Conservation (phyloP, 1,284 basidiomycete genomes). For the Heterobasidion parviporum region DNA sequence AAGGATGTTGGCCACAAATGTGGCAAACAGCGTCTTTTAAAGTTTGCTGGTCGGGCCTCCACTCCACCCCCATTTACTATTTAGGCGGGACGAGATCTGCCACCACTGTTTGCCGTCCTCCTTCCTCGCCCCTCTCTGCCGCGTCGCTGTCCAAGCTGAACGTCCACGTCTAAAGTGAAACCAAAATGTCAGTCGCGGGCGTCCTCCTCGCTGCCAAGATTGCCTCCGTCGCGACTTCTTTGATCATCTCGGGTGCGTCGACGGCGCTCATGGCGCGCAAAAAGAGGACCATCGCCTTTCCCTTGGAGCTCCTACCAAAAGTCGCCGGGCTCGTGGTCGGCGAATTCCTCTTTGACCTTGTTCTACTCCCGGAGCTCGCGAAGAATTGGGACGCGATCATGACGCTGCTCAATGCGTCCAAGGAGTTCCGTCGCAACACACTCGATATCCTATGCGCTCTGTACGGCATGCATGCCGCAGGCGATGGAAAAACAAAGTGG, state of each 20-base stretch:
- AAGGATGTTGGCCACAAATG: too few species aligned
- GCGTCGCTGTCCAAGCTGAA: too few species aligned
- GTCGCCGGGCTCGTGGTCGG: background rate
- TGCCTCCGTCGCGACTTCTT: background rate
- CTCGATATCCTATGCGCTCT: background rate
- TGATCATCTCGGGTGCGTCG: background rate
- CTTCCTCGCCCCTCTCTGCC: too few species aligned
- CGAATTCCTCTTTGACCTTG: background rate
- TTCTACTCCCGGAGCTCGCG: background rate
- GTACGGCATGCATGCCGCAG: background rate
- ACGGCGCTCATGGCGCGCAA: background rate
- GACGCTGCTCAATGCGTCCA: background rate
- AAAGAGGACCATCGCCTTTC: background rate
- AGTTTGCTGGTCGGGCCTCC: too few species aligned
- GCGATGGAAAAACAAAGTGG: background rate
- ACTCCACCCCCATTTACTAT: too few species aligned
- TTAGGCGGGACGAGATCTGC: too few species aligned
- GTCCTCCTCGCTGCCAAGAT: background rate
- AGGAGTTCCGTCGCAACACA: background rate
- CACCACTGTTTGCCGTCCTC: too few species aligned
- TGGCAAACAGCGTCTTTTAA: too few species aligned
- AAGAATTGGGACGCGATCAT: background rate
- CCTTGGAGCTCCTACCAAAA: background rate
- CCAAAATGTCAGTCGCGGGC: background rate
- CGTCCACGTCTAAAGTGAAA: too few species aligned